A percentile compares a stretch with the other conserved stretches of the same genome.
These are phyloP conservation scores for Lycium barbarum DNA, from an alignment of 257 asterid genomes.

Conservation along the genomic window DNA sequence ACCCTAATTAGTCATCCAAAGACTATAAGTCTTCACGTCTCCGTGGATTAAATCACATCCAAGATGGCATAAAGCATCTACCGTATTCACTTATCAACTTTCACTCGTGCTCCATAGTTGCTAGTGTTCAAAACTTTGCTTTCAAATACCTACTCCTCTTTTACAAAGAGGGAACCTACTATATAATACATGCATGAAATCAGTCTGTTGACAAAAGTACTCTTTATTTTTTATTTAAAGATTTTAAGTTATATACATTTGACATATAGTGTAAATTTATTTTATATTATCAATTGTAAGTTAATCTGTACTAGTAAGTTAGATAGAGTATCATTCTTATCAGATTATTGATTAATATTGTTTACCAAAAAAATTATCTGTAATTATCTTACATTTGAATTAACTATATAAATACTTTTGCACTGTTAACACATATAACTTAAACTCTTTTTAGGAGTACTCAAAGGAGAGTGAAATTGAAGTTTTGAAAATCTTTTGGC, in stretches of 20 bases:
- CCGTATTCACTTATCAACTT: not conserved
- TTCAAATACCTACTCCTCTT: slow-evolving; percentile 15
- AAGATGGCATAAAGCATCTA: not conserved
- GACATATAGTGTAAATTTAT: too few species aligned
- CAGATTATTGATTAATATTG: too few species aligned
- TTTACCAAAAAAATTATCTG: too few species aligned
- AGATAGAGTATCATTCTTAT: too few species aligned
- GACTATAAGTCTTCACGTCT: slow-evolving; percentile 12
- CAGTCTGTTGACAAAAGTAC: not conserved
- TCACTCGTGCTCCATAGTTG: not conserved
- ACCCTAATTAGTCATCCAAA: slow-evolving; percentile 6
- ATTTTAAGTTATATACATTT: not conserved
- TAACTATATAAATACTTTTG: too few species aligned
- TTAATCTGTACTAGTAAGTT: too few species aligned
- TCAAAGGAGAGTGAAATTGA: too few species aligned
- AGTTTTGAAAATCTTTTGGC: too few species aligned
- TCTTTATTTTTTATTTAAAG: not conserved
- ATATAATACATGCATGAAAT: not conserved
- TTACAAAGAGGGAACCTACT: not conserved
- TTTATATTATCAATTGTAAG: not conserved
- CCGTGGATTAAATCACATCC: not conserved
- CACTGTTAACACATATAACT: too few species aligned
- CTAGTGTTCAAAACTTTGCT: slow-evolving; percentile 2
- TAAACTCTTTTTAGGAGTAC: too few species aligned
- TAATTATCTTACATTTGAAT: too few species aligned